A percentile compares a stretch with the other conserved stretches of the same genome.
phyloP scores from a whole-genome alignment of 2,329 filamentous ascomycete species.

The Hortaea sp. region DNA sequence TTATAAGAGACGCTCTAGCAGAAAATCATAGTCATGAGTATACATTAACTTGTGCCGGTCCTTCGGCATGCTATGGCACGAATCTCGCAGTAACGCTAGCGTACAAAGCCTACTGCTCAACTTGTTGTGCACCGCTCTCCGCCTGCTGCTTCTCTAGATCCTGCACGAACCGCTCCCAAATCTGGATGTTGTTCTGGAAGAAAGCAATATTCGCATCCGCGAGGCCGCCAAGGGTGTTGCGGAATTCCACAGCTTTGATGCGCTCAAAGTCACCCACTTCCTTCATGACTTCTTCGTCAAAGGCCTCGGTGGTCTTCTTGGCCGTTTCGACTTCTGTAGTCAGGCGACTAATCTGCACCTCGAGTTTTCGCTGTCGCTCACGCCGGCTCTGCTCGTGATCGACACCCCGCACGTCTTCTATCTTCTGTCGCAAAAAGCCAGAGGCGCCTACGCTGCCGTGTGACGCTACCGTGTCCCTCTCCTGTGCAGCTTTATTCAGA shows the following conservation, averaged over 20 bases:
- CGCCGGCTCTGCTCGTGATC: slow-evolving; percentile 88
- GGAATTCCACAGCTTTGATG: slow-evolving; percentile 86
- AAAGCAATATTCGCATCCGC: slow-evolving; percentile 81
- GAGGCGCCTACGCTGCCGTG: slow-evolving; percentile 59
- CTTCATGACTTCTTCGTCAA: slow-evolving; percentile 90
- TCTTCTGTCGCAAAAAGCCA: slow-evolving; percentile 82
- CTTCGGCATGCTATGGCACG: neutral
- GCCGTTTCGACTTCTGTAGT: slow-evolving; percentile 82
- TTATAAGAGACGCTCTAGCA: too few species aligned
- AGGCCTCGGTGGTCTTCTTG: slow-evolving; percentile 78
- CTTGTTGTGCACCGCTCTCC: neutral
- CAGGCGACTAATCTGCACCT: slow-evolving; percentile 84
- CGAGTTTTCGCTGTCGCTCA: slow-evolving; percentile 79
- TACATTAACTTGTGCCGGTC: neutral
- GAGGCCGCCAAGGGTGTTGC: slow-evolving; percentile 70
- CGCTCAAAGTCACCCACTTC: slow-evolving; percentile 92
- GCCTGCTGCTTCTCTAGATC: slow-evolving; percentile 48
- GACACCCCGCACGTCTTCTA: slow-evolving; percentile 92
- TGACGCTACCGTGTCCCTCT: slow-evolving; percentile 69
- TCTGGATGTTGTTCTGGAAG: slow-evolving; percentile 66
- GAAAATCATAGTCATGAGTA: neutral
- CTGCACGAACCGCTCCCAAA: slow-evolving; percentile 82
- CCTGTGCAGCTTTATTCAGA: slow-evolving; percentile 77
- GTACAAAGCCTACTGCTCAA: neutral
- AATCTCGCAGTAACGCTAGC: neutral